phyloP scores from a whole-genome alignment of 2,329 filamentous ascomycete genomes.

The Ceratocystis papillata region DNA sequence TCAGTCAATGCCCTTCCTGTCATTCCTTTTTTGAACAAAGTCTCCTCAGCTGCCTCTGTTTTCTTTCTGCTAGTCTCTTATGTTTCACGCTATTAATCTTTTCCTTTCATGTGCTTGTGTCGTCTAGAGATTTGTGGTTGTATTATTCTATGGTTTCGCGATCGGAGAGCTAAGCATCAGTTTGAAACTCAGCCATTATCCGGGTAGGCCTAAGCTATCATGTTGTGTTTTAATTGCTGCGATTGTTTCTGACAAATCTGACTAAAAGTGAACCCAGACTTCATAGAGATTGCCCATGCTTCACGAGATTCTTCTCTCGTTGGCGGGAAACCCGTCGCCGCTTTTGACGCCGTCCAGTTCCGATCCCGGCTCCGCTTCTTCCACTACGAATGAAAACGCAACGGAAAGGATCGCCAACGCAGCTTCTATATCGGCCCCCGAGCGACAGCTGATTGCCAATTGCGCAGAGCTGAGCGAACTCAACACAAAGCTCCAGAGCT shows the following conservation, averaged over 20 bases:
- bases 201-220: slow-evolving; percentile 13
- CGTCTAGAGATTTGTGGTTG: slow-evolving; percentile 23
- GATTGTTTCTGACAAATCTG: slow-evolving; percentile 1
- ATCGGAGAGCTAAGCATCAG: slow-evolving; percentile 17
- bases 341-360: slow-evolving; percentile 45
- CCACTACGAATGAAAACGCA: slow-evolving; percentile 34
- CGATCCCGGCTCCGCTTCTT: slow-evolving; percentile 30
- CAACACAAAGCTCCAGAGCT: slow-evolving; percentile 62
- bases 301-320: slow-evolving; percentile 93
- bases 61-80: not conserved
- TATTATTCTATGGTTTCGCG: slow-evolving; percentile 24
- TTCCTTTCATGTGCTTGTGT: slow-evolving; percentile 21
- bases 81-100: not conserved
- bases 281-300: slow-evolving; percentile 54
- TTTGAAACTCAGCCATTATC: slow-evolving; percentile 17
- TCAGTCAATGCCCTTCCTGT: too few species aligned
- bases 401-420: slow-evolving; percentile 30
- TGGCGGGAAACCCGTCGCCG: slow-evolving; percentile 86
- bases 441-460: slow-evolving; percentile 68
- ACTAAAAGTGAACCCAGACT: not conserved
- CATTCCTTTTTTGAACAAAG: too few species aligned
- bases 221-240: not conserved
- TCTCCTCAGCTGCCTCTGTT: not conserved
- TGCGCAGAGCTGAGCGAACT: slow-evolving; percentile 67
- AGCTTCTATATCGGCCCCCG: slow-evolving; percentile 58